Evolutionary conservation across 768 basidiomycete species (phyloP), one percentile per base, ranked within the genome.

Genomic region (Trametes coccinea): DNA sequence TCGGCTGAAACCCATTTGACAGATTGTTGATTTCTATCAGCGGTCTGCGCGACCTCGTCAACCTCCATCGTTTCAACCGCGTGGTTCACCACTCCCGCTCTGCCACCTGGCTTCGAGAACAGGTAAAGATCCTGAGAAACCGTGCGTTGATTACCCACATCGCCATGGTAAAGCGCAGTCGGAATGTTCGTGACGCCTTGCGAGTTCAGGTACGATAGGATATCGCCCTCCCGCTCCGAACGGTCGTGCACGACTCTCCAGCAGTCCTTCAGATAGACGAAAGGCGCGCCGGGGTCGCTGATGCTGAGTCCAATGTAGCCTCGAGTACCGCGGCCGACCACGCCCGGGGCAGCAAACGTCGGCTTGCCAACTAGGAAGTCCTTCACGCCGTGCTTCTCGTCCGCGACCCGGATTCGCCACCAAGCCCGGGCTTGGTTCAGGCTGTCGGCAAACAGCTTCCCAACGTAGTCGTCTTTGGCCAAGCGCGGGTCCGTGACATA

Each of bases 221-320:
- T 45, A 6, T 52, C 44, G 13, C 59, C 59, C 37, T 60, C 59
- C 16, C 33, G 17, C 22, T 39, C 17, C 2, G 50, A 44, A 4
- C 48, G 6, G 6, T 33, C n/a, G 14, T 51, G 49, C 7, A 40
- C 56, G 14, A 58, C 56, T 9, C 60, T 22, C 53, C 53, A 55
- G 4, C 30, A 27, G 33, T 60, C 59, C 59, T 60, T 60, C n/a
- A 60, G 50, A 41, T 40, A 53, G 14, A 60, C 59, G 30, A 60
- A 46, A 7, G 48, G 22, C 22, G 5, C 55, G 40, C 5, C 37
- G 6, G 2, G 44, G 45, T 17, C 48, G 11, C 3, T 11, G n/a
- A 43, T 22, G 22, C 48, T 45, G 33, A 56, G 34, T 6, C 45
- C 55, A 45, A 56, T 37, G 11, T 47, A 56, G 16, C 45, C 31